These are phyloP conservation scores for Priceomyces melissophilus DNA, from an alignment of 805 yeast species.

Conservation along the genomic window DNA sequence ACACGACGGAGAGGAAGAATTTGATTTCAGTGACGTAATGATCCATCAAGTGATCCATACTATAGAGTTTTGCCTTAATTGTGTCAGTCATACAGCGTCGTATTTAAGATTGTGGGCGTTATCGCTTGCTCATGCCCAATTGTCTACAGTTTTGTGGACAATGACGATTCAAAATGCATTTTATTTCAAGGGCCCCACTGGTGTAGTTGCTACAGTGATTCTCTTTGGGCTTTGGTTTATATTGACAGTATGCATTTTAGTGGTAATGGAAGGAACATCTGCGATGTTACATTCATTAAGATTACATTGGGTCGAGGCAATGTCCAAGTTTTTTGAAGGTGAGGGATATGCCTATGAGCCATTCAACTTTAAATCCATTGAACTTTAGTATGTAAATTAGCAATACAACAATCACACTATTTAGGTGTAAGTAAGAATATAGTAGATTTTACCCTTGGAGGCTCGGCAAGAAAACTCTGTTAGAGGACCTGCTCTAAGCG, in stretches of 20 bases:
- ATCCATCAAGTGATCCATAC: slow-evolving; percentile 80
- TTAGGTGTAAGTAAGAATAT: too few species aligned
- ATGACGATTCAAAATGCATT: slow-evolving; percentile 70
- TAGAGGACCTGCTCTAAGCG: too few species aligned
- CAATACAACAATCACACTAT: too few species aligned
- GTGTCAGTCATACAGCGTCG: slow-evolving; percentile 79
- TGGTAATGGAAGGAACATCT: slow-evolving; percentile 81
- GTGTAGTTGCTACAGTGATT: slow-evolving; percentile 55
- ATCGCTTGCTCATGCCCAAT: slow-evolving; percentile 76
- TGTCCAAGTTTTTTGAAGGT: slow-evolving; percentile 78
- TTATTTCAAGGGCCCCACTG: slow-evolving; percentile 50
- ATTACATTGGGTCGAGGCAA: slow-evolving; percentile 79
- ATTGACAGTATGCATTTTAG: slow-evolving; percentile 64
- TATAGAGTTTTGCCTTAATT: slow-evolving; percentile 73
- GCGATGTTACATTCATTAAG: slow-evolving; percentile 78
- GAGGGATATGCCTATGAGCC: slow-evolving; percentile 71
- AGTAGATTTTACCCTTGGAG: too few species aligned
- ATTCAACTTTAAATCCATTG: slow-evolving; percentile 42
- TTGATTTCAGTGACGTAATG: slow-evolving; percentile 61
- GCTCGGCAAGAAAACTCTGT: too few species aligned
- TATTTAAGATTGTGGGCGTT: slow-evolving; percentile 77
- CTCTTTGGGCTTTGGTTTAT: slow-evolving; percentile 75
- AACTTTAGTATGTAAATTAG: too few species aligned
- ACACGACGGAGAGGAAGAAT: slow-evolving; percentile 29
- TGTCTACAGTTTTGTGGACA: slow-evolving; percentile 69